These are phyloP conservation scores for Rhizopus microsporus DNA, from an alignment of 371 early-diverging fungal genomes.

Conservation along the genomic window DNA sequence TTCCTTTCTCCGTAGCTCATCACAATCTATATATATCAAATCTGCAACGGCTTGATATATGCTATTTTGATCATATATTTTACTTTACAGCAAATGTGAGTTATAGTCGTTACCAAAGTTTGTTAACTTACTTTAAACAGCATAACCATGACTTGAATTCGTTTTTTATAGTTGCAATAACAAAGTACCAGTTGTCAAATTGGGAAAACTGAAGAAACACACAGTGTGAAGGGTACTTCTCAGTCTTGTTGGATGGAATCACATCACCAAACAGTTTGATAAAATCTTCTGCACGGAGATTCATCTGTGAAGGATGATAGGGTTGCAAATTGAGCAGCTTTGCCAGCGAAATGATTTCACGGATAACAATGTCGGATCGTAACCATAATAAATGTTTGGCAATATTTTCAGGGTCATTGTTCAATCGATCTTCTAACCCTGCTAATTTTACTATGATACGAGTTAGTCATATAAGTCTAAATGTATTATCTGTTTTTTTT, in stretches of 20 bases:
- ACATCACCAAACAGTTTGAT: constrained; percentile 41
- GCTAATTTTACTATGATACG: constrained; percentile 35
- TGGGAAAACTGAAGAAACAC: constrained; percentile 51
- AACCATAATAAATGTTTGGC: constrained; percentile 46
- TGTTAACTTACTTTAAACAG: constrained; percentile 39
- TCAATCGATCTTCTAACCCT: constrained; percentile 42
- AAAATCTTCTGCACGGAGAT: constrained; percentile 44
- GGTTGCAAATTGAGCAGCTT: constrained; percentile 50
- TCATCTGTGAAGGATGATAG: constrained; percentile 47
- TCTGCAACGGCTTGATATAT: constrained; percentile 41
- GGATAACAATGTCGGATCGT: constrained; percentile 51
- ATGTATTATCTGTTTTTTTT: not conserved
- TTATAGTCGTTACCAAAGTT: not conserved
- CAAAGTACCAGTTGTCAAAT: constrained; percentile 53
- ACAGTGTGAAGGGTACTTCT: constrained; percentile 46
- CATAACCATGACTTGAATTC: constrained; percentile 49
- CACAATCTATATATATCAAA: constrained; percentile 38
- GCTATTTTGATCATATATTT: constrained; percentile 38
- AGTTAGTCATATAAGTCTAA: not conserved
- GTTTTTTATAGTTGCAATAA: constrained; percentile 42
- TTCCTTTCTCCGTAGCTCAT: constrained; percentile 42
- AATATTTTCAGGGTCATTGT: constrained; percentile 43
- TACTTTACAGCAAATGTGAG: constrained; percentile 15
- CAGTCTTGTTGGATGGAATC: constrained; percentile 5
- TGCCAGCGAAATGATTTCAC: constrained; percentile 49